Percentiles rank a stretch among this genome's conserved stretches.
Conservation (phyloP, 176 grass and related monocot genomes). For the Melocanna baccifera region DNA sequence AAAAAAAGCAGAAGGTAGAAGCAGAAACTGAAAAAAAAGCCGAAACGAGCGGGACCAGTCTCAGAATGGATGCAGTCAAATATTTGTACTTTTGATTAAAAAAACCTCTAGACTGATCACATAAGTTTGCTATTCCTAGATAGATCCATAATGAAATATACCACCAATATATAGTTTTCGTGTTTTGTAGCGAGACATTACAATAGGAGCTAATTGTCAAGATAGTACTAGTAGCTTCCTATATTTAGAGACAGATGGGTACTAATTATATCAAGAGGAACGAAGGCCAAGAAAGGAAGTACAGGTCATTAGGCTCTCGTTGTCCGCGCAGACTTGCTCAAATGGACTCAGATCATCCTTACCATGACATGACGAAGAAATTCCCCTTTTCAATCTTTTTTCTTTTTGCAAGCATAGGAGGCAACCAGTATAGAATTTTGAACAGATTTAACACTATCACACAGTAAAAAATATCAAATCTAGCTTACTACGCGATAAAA, state of each 20-base stretch:
- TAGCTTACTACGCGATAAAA: no score
- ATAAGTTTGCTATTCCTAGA: neutral
- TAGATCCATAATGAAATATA: neutral
- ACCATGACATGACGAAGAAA: neutral
- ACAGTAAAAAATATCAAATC: no score
- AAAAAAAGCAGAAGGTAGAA: no score
- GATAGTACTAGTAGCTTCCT: neutral
- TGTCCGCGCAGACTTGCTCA: neutral
- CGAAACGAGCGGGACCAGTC: no score
- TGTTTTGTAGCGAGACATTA: no score
- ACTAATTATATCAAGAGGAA: neutral
- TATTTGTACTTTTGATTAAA: neutral
- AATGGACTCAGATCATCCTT: neutral
- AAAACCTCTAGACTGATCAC: neutral
- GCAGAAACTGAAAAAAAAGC: no score
- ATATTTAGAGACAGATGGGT: neutral
- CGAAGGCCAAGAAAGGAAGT: neutral
- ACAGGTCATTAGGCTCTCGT: neutral
- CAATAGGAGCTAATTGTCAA: no score
- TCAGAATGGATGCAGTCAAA: neutral
- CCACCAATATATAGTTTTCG: neutral
- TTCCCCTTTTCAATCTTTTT: no score
- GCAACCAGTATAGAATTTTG: no score
- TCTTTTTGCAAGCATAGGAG: no score
- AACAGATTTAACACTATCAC: no score